Evolutionary conservation across 2,329 filamentous ascomycete species (phyloP).

Genomic region (Penicillium decumbens): DNA sequence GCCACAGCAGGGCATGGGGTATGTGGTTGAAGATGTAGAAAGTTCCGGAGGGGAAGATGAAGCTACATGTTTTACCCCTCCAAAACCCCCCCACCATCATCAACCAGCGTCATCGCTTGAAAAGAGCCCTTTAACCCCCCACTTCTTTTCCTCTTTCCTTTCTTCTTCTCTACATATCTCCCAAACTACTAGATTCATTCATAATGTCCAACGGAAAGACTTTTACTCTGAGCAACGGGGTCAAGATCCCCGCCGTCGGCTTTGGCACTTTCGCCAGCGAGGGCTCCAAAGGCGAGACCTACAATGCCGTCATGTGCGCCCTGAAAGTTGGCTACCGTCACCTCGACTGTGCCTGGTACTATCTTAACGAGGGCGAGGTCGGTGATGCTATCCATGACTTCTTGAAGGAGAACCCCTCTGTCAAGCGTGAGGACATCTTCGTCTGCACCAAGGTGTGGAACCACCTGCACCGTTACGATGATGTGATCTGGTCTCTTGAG

Average conservation of each 20-base stretch:
- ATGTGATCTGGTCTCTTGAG: slow-evolving; percentile 51
- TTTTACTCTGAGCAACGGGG: slow-evolving; percentile 54
- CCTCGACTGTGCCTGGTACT: slow-evolving; percentile 55
- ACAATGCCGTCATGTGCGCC: slow-evolving; percentile 50
- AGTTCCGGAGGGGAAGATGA: neutral
- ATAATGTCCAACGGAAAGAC: slow-evolving; percentile 53
- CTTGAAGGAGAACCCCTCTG: slow-evolving; percentile 45
- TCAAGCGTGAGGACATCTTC: slow-evolving; percentile 50
- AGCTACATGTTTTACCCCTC: neutral
- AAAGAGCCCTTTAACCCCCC: slow-evolving; percentile 4
- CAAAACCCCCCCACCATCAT: slow-evolving; percentile 3
- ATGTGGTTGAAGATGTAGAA: neutral
- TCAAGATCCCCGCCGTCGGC: slow-evolving; percentile 59
- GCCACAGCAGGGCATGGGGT: neutral
- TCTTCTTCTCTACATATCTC: slow-evolving; percentile 5
- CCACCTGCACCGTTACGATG: slow-evolving; percentile 47
- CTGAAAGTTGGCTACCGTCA: slow-evolving; percentile 52
- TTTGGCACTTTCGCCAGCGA: slow-evolving; percentile 66
- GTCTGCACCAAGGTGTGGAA: slow-evolving; percentile 53
- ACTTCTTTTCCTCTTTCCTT: slow-evolving; percentile 2
- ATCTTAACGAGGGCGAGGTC: slow-evolving; percentile 52
- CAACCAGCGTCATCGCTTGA: slow-evolving; percentile 20
- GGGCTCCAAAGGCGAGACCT: slow-evolving; percentile 56
- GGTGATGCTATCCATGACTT: slow-evolving; percentile 53
- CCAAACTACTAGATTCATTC: neutral